Base-by-base conservation (phyloP, 2,329 filamentous ascomycete genomes). In the Dactylellina sp. region DNA sequence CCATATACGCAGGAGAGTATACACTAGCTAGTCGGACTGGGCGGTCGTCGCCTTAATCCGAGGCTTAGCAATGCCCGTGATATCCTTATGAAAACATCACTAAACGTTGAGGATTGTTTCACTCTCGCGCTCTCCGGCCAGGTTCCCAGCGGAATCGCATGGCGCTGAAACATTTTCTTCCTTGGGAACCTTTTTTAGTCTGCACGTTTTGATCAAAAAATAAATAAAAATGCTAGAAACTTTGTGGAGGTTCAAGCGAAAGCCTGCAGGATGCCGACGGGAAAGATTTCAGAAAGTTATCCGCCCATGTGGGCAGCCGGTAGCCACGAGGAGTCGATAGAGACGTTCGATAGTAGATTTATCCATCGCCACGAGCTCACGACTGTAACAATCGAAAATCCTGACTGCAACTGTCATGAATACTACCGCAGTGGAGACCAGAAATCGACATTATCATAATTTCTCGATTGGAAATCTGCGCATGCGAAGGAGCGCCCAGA, bases 161-260 rank as follows among this genome's bases (percentile, higher is more conserved):
- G 62, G 62, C 52, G 32, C 18, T 66, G 62, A 66, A 66, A 66
- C 62, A 59, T 52, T 59, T 44, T n/a, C n/a, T n/a, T n/a, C n/a
- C n/a, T n/a, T n/a, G n/a, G n/a, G n/a, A n/a, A n/a, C n/a, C n/a
- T n/a, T 18, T 20, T 37, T 32, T 35, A 47, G 37, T n/a, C 5
- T 3, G n/a, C 6, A 32, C 18, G 9, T 53, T 16, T 52, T 25
- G 16, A 53, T n/a, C 63, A 55, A 46, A 59, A 66, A 50, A 22
- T 40, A 50, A 57, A 42, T 49, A 47, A 64, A 55, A 24, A 55
- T 52, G 52, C 20, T 42, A 57, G 35, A 66, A 46, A 52, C 18
- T 28, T n/a, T 24, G 32, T 22, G 28, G 44, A 56, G 25, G 32
- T 70, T 11, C 64, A 61, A 70, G 64, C 64, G 64, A 70, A 60